Evolutionary conservation across 768 basidiomycete species (phyloP).

Genomic region (Strobilomyces echinocephalus): DNA sequence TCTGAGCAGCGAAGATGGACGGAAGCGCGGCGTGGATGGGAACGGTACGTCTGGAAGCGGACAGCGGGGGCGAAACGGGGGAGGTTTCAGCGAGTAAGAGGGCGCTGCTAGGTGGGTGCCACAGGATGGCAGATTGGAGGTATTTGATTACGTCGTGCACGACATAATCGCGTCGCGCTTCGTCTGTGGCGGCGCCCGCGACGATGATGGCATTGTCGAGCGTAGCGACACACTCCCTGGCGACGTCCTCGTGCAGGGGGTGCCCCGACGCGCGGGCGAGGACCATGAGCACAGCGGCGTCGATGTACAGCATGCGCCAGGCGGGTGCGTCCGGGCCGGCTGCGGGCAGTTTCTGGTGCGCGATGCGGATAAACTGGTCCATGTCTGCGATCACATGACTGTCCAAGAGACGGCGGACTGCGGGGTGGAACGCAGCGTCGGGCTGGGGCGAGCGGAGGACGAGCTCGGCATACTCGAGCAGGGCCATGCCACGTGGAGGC

Average conservation of each 20-base stretch:
- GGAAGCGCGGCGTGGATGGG: constrained; percentile 46
- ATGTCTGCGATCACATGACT: not conserved
- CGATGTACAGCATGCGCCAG: constrained; percentile 75
- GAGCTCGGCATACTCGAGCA: constrained; percentile 11
- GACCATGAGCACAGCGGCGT: constrained; percentile 58
- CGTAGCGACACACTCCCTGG: constrained; percentile 45
- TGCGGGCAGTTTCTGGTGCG: constrained; percentile 50
- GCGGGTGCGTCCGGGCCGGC: constrained; percentile 21
- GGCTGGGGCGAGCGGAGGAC: constrained; percentile 8
- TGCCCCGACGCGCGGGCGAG: constrained; percentile 33
- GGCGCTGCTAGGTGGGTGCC: constrained; percentile 2
- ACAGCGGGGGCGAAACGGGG: not conserved
- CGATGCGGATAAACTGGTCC: constrained; percentile 40
- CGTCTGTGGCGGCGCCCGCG: constrained; percentile 65
- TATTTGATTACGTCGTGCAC: constrained; percentile 57
- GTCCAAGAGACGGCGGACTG: not conserved
- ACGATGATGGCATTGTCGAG: constrained; percentile 83
- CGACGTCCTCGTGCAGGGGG: constrained; percentile 17
- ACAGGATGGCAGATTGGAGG: constrained; percentile 46
- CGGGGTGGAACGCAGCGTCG: constrained; percentile 6
- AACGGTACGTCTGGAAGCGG: constrained; percentile 28
- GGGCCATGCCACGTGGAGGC: constrained; percentile 9
- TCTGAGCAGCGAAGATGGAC: constrained; percentile 53
- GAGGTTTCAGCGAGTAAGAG: constrained; percentile 4
- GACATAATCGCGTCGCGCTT: constrained; percentile 47